Percentiles rank a stretch among this genome's conserved stretches.
Evolutionary conservation across 2,329 filamentous ascomycete genomes (phyloP).

Genomic region (Blastomyces percursus): DNA sequence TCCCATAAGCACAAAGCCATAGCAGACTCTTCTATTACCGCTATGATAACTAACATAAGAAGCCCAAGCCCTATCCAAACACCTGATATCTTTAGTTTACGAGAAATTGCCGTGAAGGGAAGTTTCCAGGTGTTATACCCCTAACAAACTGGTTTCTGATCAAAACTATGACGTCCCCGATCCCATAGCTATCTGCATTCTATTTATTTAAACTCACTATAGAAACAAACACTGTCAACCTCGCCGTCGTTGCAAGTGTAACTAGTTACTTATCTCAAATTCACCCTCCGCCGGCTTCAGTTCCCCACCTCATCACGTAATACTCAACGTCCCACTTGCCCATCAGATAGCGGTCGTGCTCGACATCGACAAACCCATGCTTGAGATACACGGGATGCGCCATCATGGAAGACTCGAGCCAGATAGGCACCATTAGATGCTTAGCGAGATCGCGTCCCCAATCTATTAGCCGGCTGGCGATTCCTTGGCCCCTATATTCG

Average conservation of each 20-base stretch:
- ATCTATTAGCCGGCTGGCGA: constrained; percentile 13
- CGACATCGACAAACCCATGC: constrained; percentile 10
- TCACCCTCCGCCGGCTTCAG: not conserved
- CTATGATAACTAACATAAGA: no score
- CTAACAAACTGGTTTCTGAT: not conserved
- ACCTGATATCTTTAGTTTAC: not conserved
- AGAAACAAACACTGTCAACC: no score
- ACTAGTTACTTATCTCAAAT: not conserved
- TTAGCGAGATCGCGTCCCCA: constrained; percentile 14
- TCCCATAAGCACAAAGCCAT: not conserved
- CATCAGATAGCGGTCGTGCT: constrained; percentile 6
- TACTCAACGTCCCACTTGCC: constrained; percentile 13
- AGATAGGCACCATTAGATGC: constrained; percentile 14
- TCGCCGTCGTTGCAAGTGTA: not conserved
- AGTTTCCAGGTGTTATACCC: not conserved
- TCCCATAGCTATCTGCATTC: no score
- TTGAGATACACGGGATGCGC: constrained; percentile 9
- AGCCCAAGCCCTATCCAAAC: no score
- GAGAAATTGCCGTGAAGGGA: not conserved
- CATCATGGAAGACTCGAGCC: constrained; percentile 10
- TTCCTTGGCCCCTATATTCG: constrained; percentile 12
- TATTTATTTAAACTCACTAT: no score
- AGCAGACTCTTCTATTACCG: not conserved
- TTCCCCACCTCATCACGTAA: constrained; percentile 10
- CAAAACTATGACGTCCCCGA: no score